Percentiles rank a stretch among this genome's conserved stretches.
Evolutionary conservation across 768 basidiomycete species (phyloP).

Genomic region (Strobilomyces dryophilus): DNA sequence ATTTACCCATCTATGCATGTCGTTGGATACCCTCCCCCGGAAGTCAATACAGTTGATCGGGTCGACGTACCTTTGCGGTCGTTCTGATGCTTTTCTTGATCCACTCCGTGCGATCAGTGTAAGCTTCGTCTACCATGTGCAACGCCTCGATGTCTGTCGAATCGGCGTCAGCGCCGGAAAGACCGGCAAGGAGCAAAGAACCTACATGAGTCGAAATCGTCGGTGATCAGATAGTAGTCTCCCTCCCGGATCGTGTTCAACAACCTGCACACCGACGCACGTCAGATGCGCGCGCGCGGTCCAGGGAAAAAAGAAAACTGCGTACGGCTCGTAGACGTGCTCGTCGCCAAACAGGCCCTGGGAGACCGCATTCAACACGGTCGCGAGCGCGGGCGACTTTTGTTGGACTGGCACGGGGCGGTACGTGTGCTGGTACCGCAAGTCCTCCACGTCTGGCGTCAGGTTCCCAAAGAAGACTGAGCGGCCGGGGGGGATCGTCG

Average conservation of each 20-base stretch:
- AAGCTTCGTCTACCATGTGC: constrained; percentile 84
- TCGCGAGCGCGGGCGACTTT: constrained; percentile 78
- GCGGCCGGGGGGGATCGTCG: neutral
- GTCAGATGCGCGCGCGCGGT: constrained; percentile 1
- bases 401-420: constrained; percentile 76
- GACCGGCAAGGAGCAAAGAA: neutral
- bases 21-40: constrained; percentile 41
- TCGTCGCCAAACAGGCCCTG: constrained; percentile 78
- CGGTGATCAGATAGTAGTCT: constrained; percentile 79
- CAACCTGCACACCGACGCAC: constrained; percentile 40
- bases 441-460: constrained; percentile 82
- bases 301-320: constrained; percentile 2
- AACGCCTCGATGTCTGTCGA: constrained; percentile 73
- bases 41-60: constrained; percentile 56
- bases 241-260: constrained; percentile 72
- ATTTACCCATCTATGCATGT: constrained; percentile 80
- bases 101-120: constrained; percentile 82
- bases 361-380: constrained; percentile 74
- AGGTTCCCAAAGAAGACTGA: constrained; percentile 90
- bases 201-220: constrained; percentile 93
- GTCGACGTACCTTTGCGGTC: constrained; percentile 56
- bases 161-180: neutral
- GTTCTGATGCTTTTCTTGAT: constrained; percentile 86
- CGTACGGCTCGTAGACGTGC: constrained; percentile 80
- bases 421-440: constrained; percentile 84